Base-by-base conservation (phyloP, 2,329 filamentous ascomycete genomes). In the Paraphoma sp. region DNA sequence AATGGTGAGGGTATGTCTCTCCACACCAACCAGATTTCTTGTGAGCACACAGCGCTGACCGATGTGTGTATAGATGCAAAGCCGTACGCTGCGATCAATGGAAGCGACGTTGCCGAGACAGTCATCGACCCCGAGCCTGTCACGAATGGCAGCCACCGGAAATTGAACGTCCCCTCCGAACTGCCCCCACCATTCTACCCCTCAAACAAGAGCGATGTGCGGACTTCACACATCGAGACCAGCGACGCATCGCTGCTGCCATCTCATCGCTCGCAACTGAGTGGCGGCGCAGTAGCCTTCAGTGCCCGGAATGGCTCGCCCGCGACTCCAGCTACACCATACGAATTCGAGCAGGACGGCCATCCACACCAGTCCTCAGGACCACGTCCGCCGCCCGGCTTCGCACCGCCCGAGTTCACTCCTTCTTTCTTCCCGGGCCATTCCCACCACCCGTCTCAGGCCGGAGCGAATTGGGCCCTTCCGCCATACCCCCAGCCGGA, bases 181-280 rank as follows among this genome's bases (percentile, higher is more conserved):
- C 70, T 77, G 23, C 74, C 75, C 1, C 74, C 74, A 4, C 69
- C 74, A 18, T 77, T 77, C 63, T 69, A 73, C 52, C 75, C 74
- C 14, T 67, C 70, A 6, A 68, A 59, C 54, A 68, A 68, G 47
- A 45, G 59, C 7, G 62, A 64, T 38, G 60, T 55, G 30, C 65
- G 66, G 31, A 69, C 68, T 12, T 67, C 67, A 4, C 55, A 65
- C 6, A 66, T 58, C 10, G 64, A 71, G n/a, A 58, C 55, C 38
- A 52, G 42, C 12, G 63, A 62, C 29, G 28, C 40, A 7, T 41
- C 57, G 30, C 50, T 63, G n/a, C 33, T 56, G 12, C 51, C 50
- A 17, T 52, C 57, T 43, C 69, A 75, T 51, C 65, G 61, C 9
- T 56, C 64, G 28, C 64, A 63, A 41, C 65, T 70, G 10, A 72